Percentiles rank a stretch among this genome's conserved stretches.
These are phyloP conservation scores for Decorospora gaudefroyi DNA, from an alignment of 2,329 filamentous ascomycete genomes.

Conservation along the genomic window DNA sequence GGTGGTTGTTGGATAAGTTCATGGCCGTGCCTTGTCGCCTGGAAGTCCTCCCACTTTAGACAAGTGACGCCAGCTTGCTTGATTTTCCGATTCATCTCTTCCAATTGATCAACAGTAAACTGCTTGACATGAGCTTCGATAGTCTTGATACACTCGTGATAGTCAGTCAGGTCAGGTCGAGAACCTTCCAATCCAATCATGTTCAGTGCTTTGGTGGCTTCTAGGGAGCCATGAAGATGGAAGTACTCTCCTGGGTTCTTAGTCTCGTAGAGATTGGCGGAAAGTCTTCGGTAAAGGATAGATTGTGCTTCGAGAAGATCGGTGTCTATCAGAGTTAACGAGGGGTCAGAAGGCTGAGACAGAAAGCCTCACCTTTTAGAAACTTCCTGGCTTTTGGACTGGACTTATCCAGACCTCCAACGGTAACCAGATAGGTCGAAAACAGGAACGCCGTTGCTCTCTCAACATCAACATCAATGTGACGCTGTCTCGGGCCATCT, in stretches of 20 bases:
- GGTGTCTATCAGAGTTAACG: slow-evolving; percentile 60
- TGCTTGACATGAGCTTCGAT: slow-evolving; percentile 51
- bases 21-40: slow-evolving; percentile 48
- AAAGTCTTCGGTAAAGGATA: slow-evolving; percentile 70
- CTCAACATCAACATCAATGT: slow-evolving; percentile 59
- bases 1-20: slow-evolving; percentile 50
- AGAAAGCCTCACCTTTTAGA: slow-evolving; percentile 45
- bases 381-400: slow-evolving; percentile 54
- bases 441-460: slow-evolving; percentile 61
- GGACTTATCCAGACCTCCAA: slow-evolving; percentile 56
- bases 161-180: slow-evolving; percentile 61
- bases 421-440: slow-evolving; percentile 61
- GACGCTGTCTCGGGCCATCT: slow-evolving; percentile 50
- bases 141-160: slow-evolving; percentile 48
- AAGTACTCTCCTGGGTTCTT: slow-evolving; percentile 69
- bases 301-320: slow-evolving; percentile 73
- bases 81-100: slow-evolving; percentile 49
- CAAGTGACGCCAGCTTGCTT: slow-evolving; percentile 52
- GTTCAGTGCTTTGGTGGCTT: slow-evolving; percentile 68
- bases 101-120: slow-evolving; percentile 48
- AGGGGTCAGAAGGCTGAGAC: background rate
- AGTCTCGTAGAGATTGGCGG: slow-evolving; percentile 72
- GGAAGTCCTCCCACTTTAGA: slow-evolving; percentile 50
- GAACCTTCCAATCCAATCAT: slow-evolving; percentile 71
- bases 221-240: slow-evolving; percentile 75